phyloP scores from a whole-genome alignment of 345 rosid genomes.

The Moringa oleifera region DNA sequence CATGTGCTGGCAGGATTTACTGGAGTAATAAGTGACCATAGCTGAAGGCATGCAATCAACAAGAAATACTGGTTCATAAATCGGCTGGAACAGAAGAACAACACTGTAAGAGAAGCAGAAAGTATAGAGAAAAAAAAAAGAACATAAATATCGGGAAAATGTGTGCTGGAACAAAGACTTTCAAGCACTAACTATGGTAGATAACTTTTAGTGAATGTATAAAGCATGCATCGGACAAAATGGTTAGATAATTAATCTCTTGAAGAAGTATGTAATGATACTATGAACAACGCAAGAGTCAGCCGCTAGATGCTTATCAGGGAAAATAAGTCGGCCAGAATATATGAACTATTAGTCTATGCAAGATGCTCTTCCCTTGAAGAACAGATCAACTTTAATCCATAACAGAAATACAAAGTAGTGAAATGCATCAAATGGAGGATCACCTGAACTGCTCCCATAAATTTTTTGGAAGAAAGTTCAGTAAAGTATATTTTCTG shows the following conservation, averaged over 20 bases:
- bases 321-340: too few species aligned
- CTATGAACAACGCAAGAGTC: too few species aligned
- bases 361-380: too few species aligned
- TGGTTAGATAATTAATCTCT: too few species aligned
- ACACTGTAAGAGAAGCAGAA: background rate
- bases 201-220: too few species aligned
- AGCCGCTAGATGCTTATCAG: too few species aligned
- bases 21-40: constrained; percentile 98
- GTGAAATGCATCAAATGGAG: background rate
- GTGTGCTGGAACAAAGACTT: too few species aligned
- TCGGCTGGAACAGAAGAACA: constrained; percentile 56
- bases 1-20: constrained; percentile 99
- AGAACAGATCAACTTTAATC: too few species aligned
- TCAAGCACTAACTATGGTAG: too few species aligned
- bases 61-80: constrained; percentile 98
- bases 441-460: constrained; percentile 93
- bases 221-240: too few species aligned
- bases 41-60: constrained; percentile 99
- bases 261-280: too few species aligned
- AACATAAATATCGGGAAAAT: background rate
- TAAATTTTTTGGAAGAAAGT: constrained; percentile 88
- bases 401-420: background rate
- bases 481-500: constrained; percentile 77
- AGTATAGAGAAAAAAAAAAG: background rate
- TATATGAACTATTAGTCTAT: too few species aligned